Percentiles rank a stretch among this genome's conserved stretches.
These are phyloP conservation scores for Bertia moriformis DNA, from an alignment of 2,329 filamentous ascomycete species.

Conservation along the genomic window DNA sequence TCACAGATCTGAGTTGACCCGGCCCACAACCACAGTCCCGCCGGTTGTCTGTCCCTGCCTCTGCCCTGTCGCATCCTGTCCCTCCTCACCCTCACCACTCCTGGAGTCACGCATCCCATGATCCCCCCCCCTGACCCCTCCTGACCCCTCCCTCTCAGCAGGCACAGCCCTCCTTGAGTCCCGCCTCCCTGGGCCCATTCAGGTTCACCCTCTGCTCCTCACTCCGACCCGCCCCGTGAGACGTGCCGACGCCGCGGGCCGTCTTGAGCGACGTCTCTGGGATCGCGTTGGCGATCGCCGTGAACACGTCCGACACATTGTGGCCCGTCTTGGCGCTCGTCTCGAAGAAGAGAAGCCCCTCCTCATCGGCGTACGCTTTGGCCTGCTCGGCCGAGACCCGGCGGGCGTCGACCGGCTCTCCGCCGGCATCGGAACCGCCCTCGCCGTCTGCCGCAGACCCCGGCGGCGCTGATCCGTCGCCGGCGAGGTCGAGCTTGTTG, in stretches of 20 bases:
- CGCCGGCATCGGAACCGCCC: conserved; percentile 35
- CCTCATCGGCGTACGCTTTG: conserved; percentile 85
- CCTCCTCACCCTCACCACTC: not conserved
- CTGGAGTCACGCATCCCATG: not conserved
- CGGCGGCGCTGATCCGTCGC: conserved; percentile 21
- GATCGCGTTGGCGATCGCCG: conserved; percentile 93
- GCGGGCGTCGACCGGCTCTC: conserved; percentile 58
- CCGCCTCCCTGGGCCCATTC: conserved; percentile 55
- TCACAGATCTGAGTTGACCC: no score
- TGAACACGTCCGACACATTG: conserved; percentile 92
- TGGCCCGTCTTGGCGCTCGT: conserved; percentile 92
- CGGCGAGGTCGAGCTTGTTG: conserved; percentile 85
- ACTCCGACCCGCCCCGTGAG: conserved; percentile 40
- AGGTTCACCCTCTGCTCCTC: conserved; percentile 70
- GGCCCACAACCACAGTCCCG: no score
- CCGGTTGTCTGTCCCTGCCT: no score
- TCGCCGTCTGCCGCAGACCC: conserved; percentile 24
- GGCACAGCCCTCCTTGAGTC: conserved; percentile 77
- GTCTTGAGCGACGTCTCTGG: conserved; percentile 93
- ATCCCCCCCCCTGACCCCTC: not conserved
- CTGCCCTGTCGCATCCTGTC: not conserved
- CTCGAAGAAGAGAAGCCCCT: conserved; percentile 89
- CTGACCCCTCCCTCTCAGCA: conserved; percentile 37
- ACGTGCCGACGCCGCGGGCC: conserved; percentile 54
- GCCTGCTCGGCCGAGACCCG: conserved; percentile 87